Base-by-base conservation (phyloP, 2,329 filamentous ascomycete genomes). In the Colletotrichum coccodes region DNA sequence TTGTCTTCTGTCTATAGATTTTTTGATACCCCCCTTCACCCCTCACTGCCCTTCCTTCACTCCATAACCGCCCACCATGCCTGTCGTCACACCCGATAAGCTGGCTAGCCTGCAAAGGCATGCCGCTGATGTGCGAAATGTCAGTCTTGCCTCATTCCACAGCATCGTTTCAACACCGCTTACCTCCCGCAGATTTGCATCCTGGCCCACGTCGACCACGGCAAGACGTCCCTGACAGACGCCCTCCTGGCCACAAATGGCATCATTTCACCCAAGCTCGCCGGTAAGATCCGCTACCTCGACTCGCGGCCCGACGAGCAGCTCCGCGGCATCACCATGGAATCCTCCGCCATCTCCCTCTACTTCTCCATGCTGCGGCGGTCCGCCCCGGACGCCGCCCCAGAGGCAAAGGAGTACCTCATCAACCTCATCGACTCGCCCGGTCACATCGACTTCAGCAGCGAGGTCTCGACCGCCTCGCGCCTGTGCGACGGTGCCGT, bases 351-450 rank as follows among this genome's bases (percentile, higher is more conserved):
- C 71, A 99, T 99, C 72, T 98, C 96, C 0, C 86, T 99, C 38
- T 97, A 93, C 81, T 99, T 99, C 79, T 97, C 95, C 40, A 94
- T 98, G 87, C 84, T 97, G 61, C 89, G 95, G 73, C 89, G 94
- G 73, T 84, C 89, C 42, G 85, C 88, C 2, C 91, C 92, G 2
- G 91, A 94, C 18, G 89, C 89, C 6, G 77, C 85, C 16, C 91
- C 94, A 0, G 87, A 91, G 75, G 87, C 92, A 23, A 94, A 94
- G 77, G 95, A 99, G 80, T 98, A 97, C 77, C 86, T 99, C 71
- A 94, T 99, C 82, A 99, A 99, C 79, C 83, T 99, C 66, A 99
- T 99, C 77, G 96, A 99, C 81, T 98, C 96, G 1, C 96, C 96
- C 0, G 96, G 96, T 3, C 96, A 99, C 79, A 98, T 99, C 72